Evolutionary conservation across 768 basidiomycete species (phyloP).

Genomic region (Russula vinacea): DNA sequence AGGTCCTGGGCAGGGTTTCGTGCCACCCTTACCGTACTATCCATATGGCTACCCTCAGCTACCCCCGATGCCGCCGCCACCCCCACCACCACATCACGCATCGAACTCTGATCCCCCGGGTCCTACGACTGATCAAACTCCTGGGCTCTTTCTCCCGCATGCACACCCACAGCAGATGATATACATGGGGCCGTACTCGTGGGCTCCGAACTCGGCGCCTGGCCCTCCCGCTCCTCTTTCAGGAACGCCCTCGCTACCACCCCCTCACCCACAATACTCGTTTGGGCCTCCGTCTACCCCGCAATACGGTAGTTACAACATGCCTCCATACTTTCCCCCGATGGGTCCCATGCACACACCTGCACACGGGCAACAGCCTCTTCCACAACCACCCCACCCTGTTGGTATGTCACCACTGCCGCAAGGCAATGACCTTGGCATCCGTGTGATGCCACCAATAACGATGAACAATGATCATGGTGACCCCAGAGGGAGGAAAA

Average conservation of each 20-base stretch:
- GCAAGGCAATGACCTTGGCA: conserved; percentile 32
- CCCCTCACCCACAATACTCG: conserved; percentile 37
- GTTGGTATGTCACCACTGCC: conserved; percentile 24
- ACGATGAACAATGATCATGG: conserved; percentile 33
- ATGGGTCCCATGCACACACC: conserved; percentile 24
- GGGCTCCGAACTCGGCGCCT: conserved; percentile 22
- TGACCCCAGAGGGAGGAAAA: conserved; percentile 35
- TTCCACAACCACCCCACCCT: conserved; percentile 36
- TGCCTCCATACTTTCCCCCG: conserved; percentile 13
- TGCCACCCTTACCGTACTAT: conserved; percentile 27
- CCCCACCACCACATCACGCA: conserved; percentile 24
- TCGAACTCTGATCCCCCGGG: conserved; percentile 34
- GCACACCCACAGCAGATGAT: conserved; percentile 40
- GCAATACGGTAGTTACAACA: conserved; percentile 31
- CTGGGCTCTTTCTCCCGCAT: conserved; percentile 14
- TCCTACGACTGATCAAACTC: conserved; percentile 19
- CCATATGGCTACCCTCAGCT: conserved; percentile 24
- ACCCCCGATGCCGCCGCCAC: conserved; percentile 7
- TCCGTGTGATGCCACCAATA: conserved; percentile 36
- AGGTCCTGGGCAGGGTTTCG: conserved; percentile 30
- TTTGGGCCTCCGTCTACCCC: conserved; percentile 36
- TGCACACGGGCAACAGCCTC: conserved; percentile 29
- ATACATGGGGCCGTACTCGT: conserved; percentile 32
- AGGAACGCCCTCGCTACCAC: conserved; percentile 35
- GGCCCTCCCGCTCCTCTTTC: conserved; percentile 39